Evolutionary conservation across 495 filamentous ascomycete genomes (phyloP).

Genomic region (Aspergillus mulundensis): DNA sequence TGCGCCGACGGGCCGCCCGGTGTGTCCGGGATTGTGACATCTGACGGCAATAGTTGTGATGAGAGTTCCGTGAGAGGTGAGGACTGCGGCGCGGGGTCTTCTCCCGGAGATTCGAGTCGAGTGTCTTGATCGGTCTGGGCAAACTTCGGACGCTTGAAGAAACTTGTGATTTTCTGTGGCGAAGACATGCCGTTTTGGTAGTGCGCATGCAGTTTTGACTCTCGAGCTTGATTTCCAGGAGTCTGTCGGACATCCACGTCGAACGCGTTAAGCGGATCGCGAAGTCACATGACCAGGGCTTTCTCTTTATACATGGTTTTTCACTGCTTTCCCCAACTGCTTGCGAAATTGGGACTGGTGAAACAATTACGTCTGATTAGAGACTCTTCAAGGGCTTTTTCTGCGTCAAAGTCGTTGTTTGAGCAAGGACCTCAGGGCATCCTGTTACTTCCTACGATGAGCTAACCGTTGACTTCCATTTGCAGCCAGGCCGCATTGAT

Average conservation of each 20-base stretch:
- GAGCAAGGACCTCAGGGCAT: too few species aligned
- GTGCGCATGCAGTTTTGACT: background rate
- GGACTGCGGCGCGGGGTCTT: conserved; percentile 18
- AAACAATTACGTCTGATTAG: too few species aligned
- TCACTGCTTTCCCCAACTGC: background rate
- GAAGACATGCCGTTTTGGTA: conserved; percentile 9
- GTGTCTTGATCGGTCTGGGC: conserved; percentile 6
- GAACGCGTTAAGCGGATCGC: conserved; percentile 11
- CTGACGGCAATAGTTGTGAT: conserved; percentile 26
- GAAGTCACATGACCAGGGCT: conserved; percentile 16
- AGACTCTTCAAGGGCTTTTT: too few species aligned
- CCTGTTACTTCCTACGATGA: too few species aligned
- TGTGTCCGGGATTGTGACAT: conserved; percentile 18
- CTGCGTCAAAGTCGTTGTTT: too few species aligned
- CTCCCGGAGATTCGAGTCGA: background rate
- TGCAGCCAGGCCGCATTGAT: too few species aligned
- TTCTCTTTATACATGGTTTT: background rate
- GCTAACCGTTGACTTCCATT: too few species aligned
- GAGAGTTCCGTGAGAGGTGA: conserved; percentile 34
- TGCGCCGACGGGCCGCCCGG: conserved; percentile 19
- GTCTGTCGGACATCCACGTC: conserved; percentile 6
- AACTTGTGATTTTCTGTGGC: conserved; percentile 33
- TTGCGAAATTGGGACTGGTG: too few species aligned
- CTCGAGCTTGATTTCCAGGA: conserved; percentile 4
- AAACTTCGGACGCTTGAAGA: conserved; percentile 37